phyloP scores from a whole-genome alignment of 352 stramenopile species.

The Globisporangium paroecandrum region DNA sequence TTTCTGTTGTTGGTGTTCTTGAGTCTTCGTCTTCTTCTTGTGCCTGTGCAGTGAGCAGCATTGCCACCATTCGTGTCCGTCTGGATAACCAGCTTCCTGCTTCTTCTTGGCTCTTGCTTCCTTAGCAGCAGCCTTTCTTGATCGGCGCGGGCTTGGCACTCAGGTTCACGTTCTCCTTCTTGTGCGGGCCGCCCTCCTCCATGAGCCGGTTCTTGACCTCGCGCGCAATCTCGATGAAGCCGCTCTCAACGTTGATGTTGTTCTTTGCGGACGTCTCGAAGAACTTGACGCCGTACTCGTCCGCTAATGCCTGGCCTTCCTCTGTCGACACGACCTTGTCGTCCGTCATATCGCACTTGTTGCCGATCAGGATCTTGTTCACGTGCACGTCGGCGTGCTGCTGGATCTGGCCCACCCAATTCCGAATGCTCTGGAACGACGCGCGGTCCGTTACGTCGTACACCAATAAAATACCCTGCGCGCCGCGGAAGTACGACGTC shows the following conservation, averaged over 20 bases:
- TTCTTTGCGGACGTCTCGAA: slow-evolving; percentile 95
- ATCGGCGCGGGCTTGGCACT: slow-evolving; percentile 61
- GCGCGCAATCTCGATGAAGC: slow-evolving; percentile 86
- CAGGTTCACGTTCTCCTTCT: slow-evolving; percentile 84
- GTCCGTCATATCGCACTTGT: slow-evolving; percentile 99
- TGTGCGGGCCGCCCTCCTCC: slow-evolving; percentile 83
- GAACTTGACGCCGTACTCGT: slow-evolving; percentile 95
- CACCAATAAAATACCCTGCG: slow-evolving; percentile 98
- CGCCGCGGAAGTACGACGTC: slow-evolving; percentile 98
- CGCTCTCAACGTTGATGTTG: slow-evolving; percentile 94
- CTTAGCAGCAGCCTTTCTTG: slow-evolving; percentile 88
- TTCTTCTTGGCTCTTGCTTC: neutral
- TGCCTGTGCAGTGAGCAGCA: neutral
- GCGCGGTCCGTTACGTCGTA: slow-evolving; percentile 98
- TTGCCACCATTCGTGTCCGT: neutral
- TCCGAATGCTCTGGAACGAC: slow-evolving; percentile 97
- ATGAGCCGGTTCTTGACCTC: slow-evolving; percentile 89
- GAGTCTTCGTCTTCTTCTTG: neutral
- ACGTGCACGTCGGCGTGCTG: slow-evolving; percentile 99
- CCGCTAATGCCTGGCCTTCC: slow-evolving; percentile 92
- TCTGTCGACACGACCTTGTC: slow-evolving; percentile 95
- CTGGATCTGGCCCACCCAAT: slow-evolving; percentile 97
- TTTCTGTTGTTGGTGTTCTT: slow-evolving; percentile 5
- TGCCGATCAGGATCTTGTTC: slow-evolving; percentile 99
- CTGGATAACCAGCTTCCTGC: neutral